A percentile compares a stretch with the other conserved stretches of the same genome.
These are phyloP conservation scores for Ogataea populi-albae DNA, from an alignment of 805 yeast genomes.

Conservation along the genomic window DNA sequence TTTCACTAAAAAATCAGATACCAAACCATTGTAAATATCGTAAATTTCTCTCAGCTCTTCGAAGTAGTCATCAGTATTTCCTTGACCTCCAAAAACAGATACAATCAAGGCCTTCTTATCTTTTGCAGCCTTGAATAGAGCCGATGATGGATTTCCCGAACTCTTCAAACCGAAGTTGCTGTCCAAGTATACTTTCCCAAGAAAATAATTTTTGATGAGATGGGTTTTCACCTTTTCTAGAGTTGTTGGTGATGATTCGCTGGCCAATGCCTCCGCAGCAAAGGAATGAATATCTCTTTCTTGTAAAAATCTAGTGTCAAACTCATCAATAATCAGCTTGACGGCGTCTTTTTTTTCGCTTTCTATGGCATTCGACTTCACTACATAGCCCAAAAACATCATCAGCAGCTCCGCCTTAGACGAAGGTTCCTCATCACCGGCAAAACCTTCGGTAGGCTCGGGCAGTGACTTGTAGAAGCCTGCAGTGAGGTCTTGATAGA, in stretches of 20 bases:
- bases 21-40: slow-evolving; percentile 70
- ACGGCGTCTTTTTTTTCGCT: slow-evolving; percentile 54
- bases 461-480: slow-evolving; percentile 80
- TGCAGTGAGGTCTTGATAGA: slow-evolving; percentile 83
- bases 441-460: slow-evolving; percentile 76
- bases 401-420: slow-evolving; percentile 83
- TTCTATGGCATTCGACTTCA: slow-evolving; percentile 24
- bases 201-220: slow-evolving; percentile 75
- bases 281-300: slow-evolving; percentile 84
- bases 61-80: slow-evolving; percentile 95
- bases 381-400: slow-evolving; percentile 74
- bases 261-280: slow-evolving; percentile 66
- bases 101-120: slow-evolving; percentile 58
- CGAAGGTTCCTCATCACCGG: slow-evolving; percentile 84
- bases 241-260: slow-evolving; percentile 62
- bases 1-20: slow-evolving; percentile 65
- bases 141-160: slow-evolving; percentile 22
- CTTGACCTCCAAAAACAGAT: slow-evolving; percentile 98
- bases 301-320: slow-evolving; percentile 73
- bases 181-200: slow-evolving; percentile 32
- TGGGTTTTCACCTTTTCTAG: slow-evolving; percentile 62
- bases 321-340: slow-evolving; percentile 70
- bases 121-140: slow-evolving; percentile 60
- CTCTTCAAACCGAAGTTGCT: slow-evolving; percentile 22
- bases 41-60: slow-evolving; percentile 90